Percentiles rank a stretch among this genome's conserved stretches.
Evolutionary conservation across 139 green algal genomes (phyloP).

Genomic region (Volvox reticuliferus): DNA sequence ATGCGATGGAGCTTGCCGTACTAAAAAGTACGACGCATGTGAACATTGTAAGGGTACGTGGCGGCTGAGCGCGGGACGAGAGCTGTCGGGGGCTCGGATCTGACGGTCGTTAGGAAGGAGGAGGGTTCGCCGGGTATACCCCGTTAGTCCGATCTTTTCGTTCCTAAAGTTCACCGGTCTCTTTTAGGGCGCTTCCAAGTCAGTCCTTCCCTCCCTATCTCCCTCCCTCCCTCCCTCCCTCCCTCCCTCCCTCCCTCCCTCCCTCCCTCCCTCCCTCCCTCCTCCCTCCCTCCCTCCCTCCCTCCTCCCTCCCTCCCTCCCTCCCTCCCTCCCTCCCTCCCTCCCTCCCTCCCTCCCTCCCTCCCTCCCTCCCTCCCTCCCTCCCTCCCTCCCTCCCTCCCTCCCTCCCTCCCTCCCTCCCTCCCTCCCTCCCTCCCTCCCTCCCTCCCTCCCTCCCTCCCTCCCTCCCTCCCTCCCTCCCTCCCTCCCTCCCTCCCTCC

Average conservation of each 20-base stretch:
- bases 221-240: background rate
- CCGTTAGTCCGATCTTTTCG: too few species aligned
- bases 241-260: background rate
- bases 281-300: background rate
- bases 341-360: background rate
- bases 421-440: background rate
- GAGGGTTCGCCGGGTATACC: too few species aligned
- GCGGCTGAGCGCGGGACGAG: too few species aligned
- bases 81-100: too few species aligned
- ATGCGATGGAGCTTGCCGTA: conserved; percentile 27
- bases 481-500: background rate
- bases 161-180: too few species aligned
- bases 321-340: background rate
- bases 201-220: background rate
- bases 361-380: background rate
- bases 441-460: background rate
- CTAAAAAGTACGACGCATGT: conserved; percentile 20
- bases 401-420: background rate
- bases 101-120: too few species aligned
- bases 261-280: background rate
- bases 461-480: too few species aligned
- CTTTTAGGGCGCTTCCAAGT: too few species aligned
- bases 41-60: conserved; percentile 24
- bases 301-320: too few species aligned
- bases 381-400: too few species aligned